phyloP scores from a whole-genome alignment of 2,329 filamentous ascomycete species.

The Stagonosporopsis cucurbitacearum region DNA sequence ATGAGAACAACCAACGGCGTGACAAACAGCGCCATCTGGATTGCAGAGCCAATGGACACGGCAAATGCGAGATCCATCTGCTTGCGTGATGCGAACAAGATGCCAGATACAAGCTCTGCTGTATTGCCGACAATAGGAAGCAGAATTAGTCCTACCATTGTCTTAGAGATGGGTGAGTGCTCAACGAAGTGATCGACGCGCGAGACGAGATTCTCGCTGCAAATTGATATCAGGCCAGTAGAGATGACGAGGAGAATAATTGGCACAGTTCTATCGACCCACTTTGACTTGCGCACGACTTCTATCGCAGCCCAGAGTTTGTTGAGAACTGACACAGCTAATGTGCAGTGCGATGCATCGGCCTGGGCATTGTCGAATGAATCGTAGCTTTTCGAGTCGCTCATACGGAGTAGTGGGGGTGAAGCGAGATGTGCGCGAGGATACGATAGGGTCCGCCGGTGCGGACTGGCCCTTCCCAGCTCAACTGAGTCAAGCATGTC shows the following conservation, averaged over 20 bases:
- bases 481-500: slow-evolving; percentile 13
- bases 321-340: neutral
- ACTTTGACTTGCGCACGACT: neutral
- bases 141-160: slow-evolving; percentile 65
- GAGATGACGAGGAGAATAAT: slow-evolving; percentile 60
- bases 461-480: slow-evolving; percentile 1
- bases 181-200: slow-evolving; percentile 60
- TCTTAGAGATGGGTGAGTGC: slow-evolving; percentile 56
- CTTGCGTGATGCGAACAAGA: slow-evolving; percentile 63
- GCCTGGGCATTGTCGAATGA: neutral
- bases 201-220: slow-evolving; percentile 65
- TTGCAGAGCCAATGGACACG: slow-evolving; percentile 64
- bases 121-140: slow-evolving; percentile 68
- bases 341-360: neutral
- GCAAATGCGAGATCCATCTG: slow-evolving; percentile 69
- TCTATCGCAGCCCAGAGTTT: slow-evolving; percentile 1
- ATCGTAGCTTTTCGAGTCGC: slow-evolving; percentile 7
- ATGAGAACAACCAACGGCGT: slow-evolving; percentile 64
- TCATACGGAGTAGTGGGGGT: slow-evolving; percentile 3
- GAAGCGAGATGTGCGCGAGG: slow-evolving; percentile 1
- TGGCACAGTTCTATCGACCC: slow-evolving; percentile 7
- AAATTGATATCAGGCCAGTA: slow-evolving; percentile 77
- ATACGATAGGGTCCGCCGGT: slow-evolving; percentile 10
- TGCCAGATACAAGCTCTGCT: slow-evolving; percentile 65
- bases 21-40: slow-evolving; percentile 66